Evolutionary conservation across 495 filamentous ascomycete genomes (phyloP).

Genomic region (Penicillium robsamsonii): DNA sequence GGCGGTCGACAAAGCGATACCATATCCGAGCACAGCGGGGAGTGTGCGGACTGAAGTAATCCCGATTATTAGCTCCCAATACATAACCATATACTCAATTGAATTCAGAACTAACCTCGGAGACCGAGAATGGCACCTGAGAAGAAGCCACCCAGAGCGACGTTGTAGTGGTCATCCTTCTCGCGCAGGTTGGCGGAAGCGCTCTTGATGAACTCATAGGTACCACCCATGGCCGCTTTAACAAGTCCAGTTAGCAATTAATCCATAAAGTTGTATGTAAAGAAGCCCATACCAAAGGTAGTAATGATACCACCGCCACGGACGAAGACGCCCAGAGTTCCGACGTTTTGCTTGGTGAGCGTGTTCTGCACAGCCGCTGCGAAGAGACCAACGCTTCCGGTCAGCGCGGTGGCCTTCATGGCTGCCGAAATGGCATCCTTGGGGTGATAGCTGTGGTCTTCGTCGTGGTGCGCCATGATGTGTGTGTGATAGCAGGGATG

Average conservation of each 20-base stretch:
- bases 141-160: conserved; percentile 70
- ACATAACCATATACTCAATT: conserved; percentile 2
- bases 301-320: conserved; percentile 64
- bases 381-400: conserved; percentile 66
- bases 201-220: conserved; percentile 71
- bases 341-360: conserved; percentile 73
- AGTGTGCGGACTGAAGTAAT: conserved; percentile 63
- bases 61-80: conserved; percentile 10
- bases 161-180: conserved; percentile 69
- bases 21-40: conserved; percentile 77
- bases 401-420: conserved; percentile 61
- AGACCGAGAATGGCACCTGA: conserved; percentile 67
- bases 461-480: conserved; percentile 49
- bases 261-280: not conserved
- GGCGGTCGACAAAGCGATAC: conserved; percentile 59
- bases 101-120: conserved; percentile 46
- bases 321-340: conserved; percentile 72
- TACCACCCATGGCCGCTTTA: conserved; percentile 74
- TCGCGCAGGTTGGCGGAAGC: conserved; percentile 76
- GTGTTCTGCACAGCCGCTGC: conserved; percentile 81
- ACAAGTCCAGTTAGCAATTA: conserved; percentile 17
- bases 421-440: conserved; percentile 72
- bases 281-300: conserved; percentile 55
- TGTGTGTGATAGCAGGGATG: conserved; percentile 27
- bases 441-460: conserved; percentile 64